Percentiles rank a stretch among this genome's conserved stretches.
These are phyloP conservation scores for Beauveria varroae DNA, from an alignment of 2,329 filamentous ascomycete species.

Conservation along the genomic window DNA sequence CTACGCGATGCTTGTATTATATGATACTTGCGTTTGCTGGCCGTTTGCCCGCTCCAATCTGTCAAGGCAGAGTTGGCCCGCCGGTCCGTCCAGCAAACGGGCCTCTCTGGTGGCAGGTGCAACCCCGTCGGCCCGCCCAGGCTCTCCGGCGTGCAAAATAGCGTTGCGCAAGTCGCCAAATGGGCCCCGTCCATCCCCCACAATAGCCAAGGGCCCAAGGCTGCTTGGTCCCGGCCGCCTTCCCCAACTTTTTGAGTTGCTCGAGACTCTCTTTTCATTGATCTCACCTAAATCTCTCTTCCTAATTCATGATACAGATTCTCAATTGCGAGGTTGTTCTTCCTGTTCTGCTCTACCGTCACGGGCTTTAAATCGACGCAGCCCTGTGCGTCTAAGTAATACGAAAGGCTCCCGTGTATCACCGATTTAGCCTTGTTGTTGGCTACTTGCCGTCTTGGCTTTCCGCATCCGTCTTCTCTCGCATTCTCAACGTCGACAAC, in stretches of 20 bases:
- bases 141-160: conserved; percentile 7
- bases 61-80: conserved; percentile 1
- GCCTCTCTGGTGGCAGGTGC: neutral
- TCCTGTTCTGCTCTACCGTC: neutral
- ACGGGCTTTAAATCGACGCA: neutral
- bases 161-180: neutral
- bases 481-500: neutral
- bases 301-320: neutral
- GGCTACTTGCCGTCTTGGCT: neutral
- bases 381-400: neutral
- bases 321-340: neutral
- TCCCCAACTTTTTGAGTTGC: neutral
- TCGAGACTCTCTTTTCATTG: neutral
- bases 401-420: too few relatives aligned
- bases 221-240: neutral
- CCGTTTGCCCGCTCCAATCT: too few relatives aligned
- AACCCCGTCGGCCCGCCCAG: neutral
- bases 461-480: neutral
- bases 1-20: too few relatives aligned
- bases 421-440: neutral
- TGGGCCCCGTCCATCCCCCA: neutral
- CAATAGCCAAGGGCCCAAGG: neutral
- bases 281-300: neutral
- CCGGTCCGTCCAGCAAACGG: conserved; percentile 4
- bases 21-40: neutral